Evolutionary conservation across 1,139 yeast species (phyloP).

Genomic region (Suhomyces chickasaworum): DNA sequence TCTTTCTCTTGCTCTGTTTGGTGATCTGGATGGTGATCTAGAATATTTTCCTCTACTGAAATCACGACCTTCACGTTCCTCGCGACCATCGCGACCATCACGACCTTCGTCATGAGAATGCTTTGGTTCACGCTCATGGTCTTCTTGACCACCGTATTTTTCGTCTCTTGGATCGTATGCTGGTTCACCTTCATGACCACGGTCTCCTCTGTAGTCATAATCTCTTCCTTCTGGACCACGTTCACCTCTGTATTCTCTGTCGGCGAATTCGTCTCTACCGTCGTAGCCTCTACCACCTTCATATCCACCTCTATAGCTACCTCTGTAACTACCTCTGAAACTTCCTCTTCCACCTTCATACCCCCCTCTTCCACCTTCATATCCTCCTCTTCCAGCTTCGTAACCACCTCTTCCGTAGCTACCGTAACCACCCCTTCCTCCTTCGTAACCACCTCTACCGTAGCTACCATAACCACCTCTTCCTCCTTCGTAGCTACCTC

Average conservation of each 20-base stretch:
- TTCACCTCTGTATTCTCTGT: slow-evolving; percentile 20
- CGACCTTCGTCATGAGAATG: slow-evolving; percentile 13
- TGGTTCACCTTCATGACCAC: slow-evolving; percentile 21
- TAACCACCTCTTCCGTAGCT: slow-evolving; percentile 18
- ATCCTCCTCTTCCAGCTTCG: slow-evolving; percentile 16
- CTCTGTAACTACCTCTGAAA: slow-evolving; percentile 17
- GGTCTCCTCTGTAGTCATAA: slow-evolving; percentile 18
- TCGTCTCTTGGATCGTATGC: slow-evolving; percentile 23
- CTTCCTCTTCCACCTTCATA: slow-evolving; percentile 14
- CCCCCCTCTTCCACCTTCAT: slow-evolving; percentile 19
- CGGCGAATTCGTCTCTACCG: slow-evolving; percentile 15
- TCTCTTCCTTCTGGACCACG: slow-evolving; percentile 24
- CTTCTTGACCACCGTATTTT: slow-evolving; percentile 18
- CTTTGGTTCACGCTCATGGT: slow-evolving; percentile 17
- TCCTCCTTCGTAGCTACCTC: slow-evolving; percentile 22
- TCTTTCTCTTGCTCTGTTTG: slow-evolving; percentile 30
- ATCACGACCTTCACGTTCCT: slow-evolving; percentile 17
- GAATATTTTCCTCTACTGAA: slow-evolving; percentile 35
- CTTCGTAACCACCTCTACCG: slow-evolving; percentile 20
- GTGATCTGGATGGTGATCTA: slow-evolving; percentile 46
- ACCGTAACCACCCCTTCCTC: no score
- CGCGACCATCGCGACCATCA: slow-evolving; percentile 14
- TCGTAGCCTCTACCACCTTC: slow-evolving; percentile 7
- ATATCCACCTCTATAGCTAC: slow-evolving; percentile 11
- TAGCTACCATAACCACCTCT: slow-evolving; percentile 21